Evolutionary conservation across 768 basidiomycete genomes (phyloP), one percentile per base, ranked within the genome.

Genomic region (Podaxis carcinomalis): DNA sequence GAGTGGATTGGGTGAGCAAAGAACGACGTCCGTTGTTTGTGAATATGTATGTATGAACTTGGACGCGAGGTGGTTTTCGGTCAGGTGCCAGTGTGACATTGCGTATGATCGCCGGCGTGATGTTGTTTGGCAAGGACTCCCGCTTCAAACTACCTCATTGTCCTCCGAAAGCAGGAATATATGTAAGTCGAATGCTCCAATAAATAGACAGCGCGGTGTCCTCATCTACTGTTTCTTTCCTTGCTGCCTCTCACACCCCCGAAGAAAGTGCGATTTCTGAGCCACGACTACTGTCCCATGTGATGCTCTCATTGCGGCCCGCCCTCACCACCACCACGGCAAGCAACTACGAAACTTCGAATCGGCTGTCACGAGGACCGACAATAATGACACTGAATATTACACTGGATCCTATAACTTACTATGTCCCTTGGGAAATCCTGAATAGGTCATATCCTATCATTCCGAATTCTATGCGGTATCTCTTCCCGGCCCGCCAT

Each of bases 111-210:
- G 25, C 25, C 9, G 25, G 5, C 10, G 46, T 47, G 19, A 27
- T 49, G 46, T 25, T 60, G 32, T 60, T 60, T 60, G 59, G 32
- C 51, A 23, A 52, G 23, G 11, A 19, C 14, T 32, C 32, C 40
- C 10, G 19, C 13, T 3, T 25, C 59, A 58, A 58, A 27, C 47
- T 37, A 16, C 25, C 54, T 27, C 52, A 60, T 60, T 60, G 59
- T 60, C 54, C 44, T 23, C 59, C 59, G 37, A 60, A 60, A 46
- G 40, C 51, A 54, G 59, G 32, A 32, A 32, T 6, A 32, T 47
- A 32, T 36, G 13, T 0, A 23, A 44, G n/a, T 44, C 9, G 42
- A 16, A 19, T 0, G 19, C 11, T 49, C 47, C 19, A 14, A 59
- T 60, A 53, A 54, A 47, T n/a, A 52, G 21, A 13, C n/a, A 23